phyloP scores from a whole-genome alignment of 73 alveolate genomes.

The Stentor roeselii region DNA sequence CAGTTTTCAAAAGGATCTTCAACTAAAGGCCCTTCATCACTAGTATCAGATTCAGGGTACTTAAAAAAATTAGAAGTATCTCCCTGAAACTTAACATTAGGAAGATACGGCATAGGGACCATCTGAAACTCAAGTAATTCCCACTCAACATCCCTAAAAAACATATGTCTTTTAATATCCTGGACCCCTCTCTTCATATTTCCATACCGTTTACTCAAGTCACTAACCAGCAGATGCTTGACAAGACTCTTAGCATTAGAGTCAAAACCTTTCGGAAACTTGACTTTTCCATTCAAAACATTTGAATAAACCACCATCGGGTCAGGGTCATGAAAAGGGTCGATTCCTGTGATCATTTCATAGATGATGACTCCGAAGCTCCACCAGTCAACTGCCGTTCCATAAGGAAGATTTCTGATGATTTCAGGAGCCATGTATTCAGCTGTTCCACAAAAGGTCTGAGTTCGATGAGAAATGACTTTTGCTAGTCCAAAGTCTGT shows the following conservation, averaged over 20 bases:
- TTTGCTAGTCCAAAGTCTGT: constrained; percentile 10
- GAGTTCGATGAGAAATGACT: not conserved
- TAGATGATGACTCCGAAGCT: constrained; percentile 42
- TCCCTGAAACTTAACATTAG: no score
- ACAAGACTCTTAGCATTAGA: constrained; percentile 78
- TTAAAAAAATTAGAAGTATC: no score
- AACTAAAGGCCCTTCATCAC: no score
- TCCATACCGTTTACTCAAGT: constrained; percentile 78
- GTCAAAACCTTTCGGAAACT: constrained; percentile 81
- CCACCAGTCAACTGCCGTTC: constrained; percentile 50
- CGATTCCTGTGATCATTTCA: constrained; percentile 36
- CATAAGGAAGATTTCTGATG: constrained; percentile 29
- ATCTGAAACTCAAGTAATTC: no score
- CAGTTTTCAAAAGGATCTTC: no score
- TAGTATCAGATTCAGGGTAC: no score
- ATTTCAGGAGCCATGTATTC: constrained; percentile 56
- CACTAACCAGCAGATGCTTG: constrained; percentile 76
- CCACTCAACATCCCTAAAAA: no score
- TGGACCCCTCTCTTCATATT: constrained; percentile 74
- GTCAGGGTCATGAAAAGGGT: constrained; percentile 92
- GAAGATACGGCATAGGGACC: no score
- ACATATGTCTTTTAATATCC: no score
- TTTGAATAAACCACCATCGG: constrained; percentile 92
- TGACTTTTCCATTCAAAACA: constrained; percentile 76
- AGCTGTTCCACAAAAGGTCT: constrained; percentile 37